phyloP scores from a whole-genome alignment of 805 yeast species.

The Metschnikowia aberdeeniae region DNA sequence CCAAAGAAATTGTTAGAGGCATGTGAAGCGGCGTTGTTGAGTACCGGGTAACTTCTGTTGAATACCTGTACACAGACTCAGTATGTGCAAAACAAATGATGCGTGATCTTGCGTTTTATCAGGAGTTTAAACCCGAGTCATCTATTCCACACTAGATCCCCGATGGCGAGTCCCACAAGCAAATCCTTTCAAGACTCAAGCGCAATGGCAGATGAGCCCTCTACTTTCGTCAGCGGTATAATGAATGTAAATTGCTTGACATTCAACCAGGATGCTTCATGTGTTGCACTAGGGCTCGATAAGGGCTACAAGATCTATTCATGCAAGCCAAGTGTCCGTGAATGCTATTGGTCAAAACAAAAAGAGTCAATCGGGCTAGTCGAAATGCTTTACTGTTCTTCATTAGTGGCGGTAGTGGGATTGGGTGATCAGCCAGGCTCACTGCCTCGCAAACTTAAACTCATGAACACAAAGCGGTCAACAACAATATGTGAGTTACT shows the following conservation, averaged over 20 bases:
- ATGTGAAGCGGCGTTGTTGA: no score
- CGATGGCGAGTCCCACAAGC: conserved; percentile 2
- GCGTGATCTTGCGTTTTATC: no score
- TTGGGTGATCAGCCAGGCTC: conserved; percentile 65
- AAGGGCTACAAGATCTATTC: conserved; percentile 70
- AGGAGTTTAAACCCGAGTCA: neutral
- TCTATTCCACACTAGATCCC: conserved; percentile 1
- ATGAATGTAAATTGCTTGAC: conserved; percentile 36
- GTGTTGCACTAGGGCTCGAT: conserved; percentile 71
- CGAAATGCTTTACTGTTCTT: conserved; percentile 89
- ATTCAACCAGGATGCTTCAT: conserved; percentile 86
- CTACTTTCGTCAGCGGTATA: neutral
- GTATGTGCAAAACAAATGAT: no score
- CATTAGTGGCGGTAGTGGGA: conserved; percentile 80
- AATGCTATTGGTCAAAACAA: conserved; percentile 30
- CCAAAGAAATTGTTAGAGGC: no score
- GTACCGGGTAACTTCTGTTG: no score
- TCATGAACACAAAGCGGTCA: conserved; percentile 74
- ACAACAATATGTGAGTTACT: conserved; percentile 42
- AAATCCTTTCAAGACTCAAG: neutral
- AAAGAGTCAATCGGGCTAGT: conserved; percentile 62
- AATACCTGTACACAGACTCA: no score
- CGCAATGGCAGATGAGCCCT: neutral
- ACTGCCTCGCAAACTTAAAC: conserved; percentile 77
- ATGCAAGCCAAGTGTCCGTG: conserved; percentile 76